These are phyloP conservation scores for Nakazawaea ishiwadae DNA, from an alignment of 805 yeast genomes.

Conservation along the genomic window DNA sequence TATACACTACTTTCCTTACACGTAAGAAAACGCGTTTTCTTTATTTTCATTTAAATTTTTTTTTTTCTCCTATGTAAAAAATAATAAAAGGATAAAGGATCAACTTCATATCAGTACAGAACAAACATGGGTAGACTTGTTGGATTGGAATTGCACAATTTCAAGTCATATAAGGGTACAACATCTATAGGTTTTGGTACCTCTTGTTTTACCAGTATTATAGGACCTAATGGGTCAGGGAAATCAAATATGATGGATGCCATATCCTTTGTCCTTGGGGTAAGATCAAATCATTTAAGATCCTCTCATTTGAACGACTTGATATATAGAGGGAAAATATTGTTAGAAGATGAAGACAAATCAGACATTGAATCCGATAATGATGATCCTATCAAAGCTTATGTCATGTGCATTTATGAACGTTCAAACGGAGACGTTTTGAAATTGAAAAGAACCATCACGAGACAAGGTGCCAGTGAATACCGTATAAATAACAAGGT, in stretches of 20 bases:
- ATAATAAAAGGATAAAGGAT: neutral
- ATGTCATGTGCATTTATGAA: constrained; percentile 75
- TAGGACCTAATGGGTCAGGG: constrained; percentile 99
- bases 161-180: constrained; percentile 85
- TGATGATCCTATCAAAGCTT: constrained; percentile 45
- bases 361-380: constrained; percentile 13
- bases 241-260: constrained; percentile 97
- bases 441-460: constrained; percentile 59
- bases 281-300: constrained; percentile 69
- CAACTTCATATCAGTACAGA: neutral
- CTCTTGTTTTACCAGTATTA: constrained; percentile 79
- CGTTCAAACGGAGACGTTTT: constrained; percentile 54
- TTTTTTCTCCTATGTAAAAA: too few relatives aligned
- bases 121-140: constrained; percentile 73
- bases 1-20: too few relatives aligned
- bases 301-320: constrained; percentile 71
- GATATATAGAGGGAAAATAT: constrained; percentile 67
- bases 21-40: too few relatives aligned
- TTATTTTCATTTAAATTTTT: too few relatives aligned
- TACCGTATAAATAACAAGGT: constrained; percentile 59
- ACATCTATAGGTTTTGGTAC: constrained; percentile 79
- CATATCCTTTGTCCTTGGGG: constrained; percentile 87
- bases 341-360: constrained; percentile 19
- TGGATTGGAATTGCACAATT: constrained; percentile 76
- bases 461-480: constrained; percentile 55